Percentiles rank a stretch among this genome's conserved stretches.
Conservation (phyloP, 2,329 filamentous ascomycete genomes). For the Epichloe uncinata region DNA sequence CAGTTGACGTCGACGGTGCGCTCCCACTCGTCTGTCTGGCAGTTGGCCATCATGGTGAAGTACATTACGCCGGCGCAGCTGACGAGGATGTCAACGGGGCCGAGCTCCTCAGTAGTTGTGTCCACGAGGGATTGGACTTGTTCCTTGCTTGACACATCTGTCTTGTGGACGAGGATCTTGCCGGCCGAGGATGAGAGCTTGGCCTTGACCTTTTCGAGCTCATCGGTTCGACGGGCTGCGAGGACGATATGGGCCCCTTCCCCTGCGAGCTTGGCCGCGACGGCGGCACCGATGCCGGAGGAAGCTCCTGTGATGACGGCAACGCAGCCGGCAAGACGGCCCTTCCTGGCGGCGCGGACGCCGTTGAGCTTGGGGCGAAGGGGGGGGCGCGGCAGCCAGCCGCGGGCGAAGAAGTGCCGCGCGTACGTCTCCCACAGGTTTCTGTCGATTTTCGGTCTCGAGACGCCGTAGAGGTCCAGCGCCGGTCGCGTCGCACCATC, state of each 20-base stretch:
- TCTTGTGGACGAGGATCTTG: constrained; percentile 55
- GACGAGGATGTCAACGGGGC: constrained; percentile 65
- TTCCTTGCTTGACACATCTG: constrained; percentile 55
- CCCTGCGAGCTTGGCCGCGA: constrained; percentile 52
- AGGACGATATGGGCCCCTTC: constrained; percentile 62
- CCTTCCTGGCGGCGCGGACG: constrained; percentile 22
- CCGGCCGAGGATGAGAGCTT: constrained; percentile 42
- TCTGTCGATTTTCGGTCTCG: constrained; percentile 55
- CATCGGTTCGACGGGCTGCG: constrained; percentile 56
- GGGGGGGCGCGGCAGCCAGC: constrained; percentile 60
- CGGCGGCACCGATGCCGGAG: constrained; percentile 66
- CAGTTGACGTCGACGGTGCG: constrained; percentile 77
- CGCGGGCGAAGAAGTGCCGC: constrained; percentile 67
- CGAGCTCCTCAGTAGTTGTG: constrained; percentile 46
- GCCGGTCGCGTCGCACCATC: constrained; percentile 53
- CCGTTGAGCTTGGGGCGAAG: constrained; percentile 29
- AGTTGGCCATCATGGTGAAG: constrained; percentile 76
- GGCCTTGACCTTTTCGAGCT: constrained; percentile 53
- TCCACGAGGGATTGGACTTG: constrained; percentile 55
- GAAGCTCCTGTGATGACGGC: constrained; percentile 70
- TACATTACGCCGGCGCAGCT: constrained; percentile 79
- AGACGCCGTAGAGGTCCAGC: constrained; percentile 36
- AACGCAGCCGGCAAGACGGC: constrained; percentile 53
- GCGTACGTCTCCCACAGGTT: constrained; percentile 65
- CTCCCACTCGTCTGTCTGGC: constrained; percentile 62